Evolutionary conservation across 495 filamentous ascomycete genomes (phyloP).

Genomic region (Hypoxylon intermedium): DNA sequence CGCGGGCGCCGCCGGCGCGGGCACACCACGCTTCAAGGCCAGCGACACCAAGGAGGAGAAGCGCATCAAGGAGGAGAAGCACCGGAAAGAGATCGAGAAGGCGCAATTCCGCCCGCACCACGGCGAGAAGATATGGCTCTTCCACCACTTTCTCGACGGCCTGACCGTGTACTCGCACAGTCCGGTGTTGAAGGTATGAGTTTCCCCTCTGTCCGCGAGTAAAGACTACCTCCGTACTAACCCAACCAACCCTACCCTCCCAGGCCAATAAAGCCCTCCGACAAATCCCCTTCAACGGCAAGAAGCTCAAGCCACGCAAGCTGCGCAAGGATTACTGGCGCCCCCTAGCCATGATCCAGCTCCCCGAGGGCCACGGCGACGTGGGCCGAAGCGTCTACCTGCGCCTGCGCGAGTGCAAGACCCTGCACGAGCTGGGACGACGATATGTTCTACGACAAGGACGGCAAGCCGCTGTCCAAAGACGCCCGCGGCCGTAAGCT

Average conservation of each 20-base stretch:
- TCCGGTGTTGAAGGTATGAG: slow-evolving; percentile 70
- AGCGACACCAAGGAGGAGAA: slow-evolving; percentile 4
- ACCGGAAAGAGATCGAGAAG: background rate
- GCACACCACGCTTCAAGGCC: slow-evolving; percentile 31
- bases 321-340: slow-evolving; percentile 92
- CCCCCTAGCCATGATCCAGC: slow-evolving; percentile 78
- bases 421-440: slow-evolving; percentile 70
- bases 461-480: slow-evolving; percentile 51
- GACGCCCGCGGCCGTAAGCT: slow-evolving; percentile 66
- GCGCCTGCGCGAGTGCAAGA: slow-evolving; percentile 81
- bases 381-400: slow-evolving; percentile 78
- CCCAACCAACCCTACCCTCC: no score
- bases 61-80: background rate
- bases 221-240: no score
- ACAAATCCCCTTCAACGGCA: slow-evolving; percentile 88
- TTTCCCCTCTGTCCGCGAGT: no score
- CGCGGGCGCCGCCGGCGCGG: no score
- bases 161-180: slow-evolving; percentile 83
- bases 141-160: slow-evolving; percentile 78
- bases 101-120: slow-evolving; percentile 56
- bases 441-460: slow-evolving; percentile 60
- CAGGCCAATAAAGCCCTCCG: slow-evolving; percentile 55
- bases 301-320: slow-evolving; percentile 79
- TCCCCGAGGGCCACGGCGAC: slow-evolving; percentile 60
- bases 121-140: slow-evolving; percentile 77